Percentiles rank a stretch among this genome's conserved stretches.
These are phyloP conservation scores for Trichoderma oligosporum DNA, from an alignment of 2,329 filamentous ascomycete genomes.

Conservation along the genomic window DNA sequence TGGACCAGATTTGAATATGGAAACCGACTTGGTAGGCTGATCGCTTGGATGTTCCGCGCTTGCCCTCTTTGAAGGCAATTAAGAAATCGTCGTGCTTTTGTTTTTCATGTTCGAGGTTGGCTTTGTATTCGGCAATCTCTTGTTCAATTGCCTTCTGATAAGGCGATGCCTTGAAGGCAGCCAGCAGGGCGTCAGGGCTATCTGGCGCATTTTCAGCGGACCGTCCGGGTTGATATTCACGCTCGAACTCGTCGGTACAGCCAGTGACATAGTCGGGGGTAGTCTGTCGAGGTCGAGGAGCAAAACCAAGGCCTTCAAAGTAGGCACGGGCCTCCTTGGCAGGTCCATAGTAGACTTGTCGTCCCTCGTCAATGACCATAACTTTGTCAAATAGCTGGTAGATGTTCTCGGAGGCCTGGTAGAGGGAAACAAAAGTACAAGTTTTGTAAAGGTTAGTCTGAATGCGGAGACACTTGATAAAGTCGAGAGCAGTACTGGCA, in stretches of 20 bases:
- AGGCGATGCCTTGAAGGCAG: constrained; percentile 65
- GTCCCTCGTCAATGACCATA: constrained; percentile 71
- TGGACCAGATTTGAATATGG: constrained; percentile 74
- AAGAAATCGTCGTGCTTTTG: constrained; percentile 72
- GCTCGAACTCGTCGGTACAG: constrained; percentile 79
- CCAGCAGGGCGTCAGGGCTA: constrained; percentile 60
- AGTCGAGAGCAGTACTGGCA: constrained; percentile 64
- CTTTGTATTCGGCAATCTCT: constrained; percentile 68
- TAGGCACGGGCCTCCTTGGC: constrained; percentile 64
- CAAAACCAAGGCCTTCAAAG: constrained; percentile 74
- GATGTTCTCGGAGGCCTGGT: constrained; percentile 80
- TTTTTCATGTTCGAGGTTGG: constrained; percentile 59
- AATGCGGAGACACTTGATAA: constrained; percentile 66
- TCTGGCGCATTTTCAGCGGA: constrained; percentile 65
- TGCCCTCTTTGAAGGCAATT: constrained; percentile 70
- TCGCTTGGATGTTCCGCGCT: constrained; percentile 68
- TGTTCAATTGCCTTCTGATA: constrained; percentile 53
- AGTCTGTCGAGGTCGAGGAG: constrained; percentile 70
- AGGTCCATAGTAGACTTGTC: constrained; percentile 73
- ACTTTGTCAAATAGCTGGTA: constrained; percentile 81
- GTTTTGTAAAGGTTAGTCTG: constrained; percentile 81
- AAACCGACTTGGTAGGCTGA: constrained; percentile 84
- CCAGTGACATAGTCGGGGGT: constrained; percentile 79
- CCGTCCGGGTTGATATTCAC: constrained; percentile 67
- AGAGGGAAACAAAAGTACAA: constrained; percentile 80